Evolutionary conservation across 73 alveolate species (phyloP).

Genomic region (Paramecium sexaurelia): DNA sequence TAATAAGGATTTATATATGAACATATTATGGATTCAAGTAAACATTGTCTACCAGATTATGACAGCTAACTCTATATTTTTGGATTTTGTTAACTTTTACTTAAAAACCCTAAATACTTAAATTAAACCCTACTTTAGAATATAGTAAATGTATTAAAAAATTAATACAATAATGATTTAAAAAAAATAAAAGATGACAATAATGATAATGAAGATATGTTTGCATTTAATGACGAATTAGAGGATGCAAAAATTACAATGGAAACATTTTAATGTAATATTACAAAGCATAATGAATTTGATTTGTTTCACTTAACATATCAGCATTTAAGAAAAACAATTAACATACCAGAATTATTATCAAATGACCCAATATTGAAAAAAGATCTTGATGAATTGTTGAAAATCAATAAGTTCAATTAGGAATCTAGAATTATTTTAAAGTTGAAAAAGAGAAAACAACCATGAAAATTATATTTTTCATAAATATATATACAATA

Average conservation of each 20-base stretch:
- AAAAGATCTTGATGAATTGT: background rate
- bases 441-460: background rate
- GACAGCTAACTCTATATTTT: background rate
- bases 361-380: background rate
- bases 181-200: background rate
- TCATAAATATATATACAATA: background rate
- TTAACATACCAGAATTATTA: background rate
- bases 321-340: background rate
- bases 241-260: background rate
- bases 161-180: background rate
- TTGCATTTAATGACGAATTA: background rate
- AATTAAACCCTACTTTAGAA: background rate
- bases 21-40: background rate
- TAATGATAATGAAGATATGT: background rate
- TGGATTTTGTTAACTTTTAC: background rate
- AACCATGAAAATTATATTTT: background rate
- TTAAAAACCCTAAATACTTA: background rate
- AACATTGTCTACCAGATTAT: constrained; percentile 9
- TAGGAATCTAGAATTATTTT: background rate
- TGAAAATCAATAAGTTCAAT: background rate
- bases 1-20: background rate
- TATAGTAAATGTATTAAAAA: background rate
- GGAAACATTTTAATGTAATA: background rate
- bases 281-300: background rate
- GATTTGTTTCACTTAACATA: background rate